Percentiles rank a stretch among this genome's conserved stretches.
Evolutionary conservation across 306 rosid species (phyloP).

Genomic region (Arachis hypogaea): DNA sequence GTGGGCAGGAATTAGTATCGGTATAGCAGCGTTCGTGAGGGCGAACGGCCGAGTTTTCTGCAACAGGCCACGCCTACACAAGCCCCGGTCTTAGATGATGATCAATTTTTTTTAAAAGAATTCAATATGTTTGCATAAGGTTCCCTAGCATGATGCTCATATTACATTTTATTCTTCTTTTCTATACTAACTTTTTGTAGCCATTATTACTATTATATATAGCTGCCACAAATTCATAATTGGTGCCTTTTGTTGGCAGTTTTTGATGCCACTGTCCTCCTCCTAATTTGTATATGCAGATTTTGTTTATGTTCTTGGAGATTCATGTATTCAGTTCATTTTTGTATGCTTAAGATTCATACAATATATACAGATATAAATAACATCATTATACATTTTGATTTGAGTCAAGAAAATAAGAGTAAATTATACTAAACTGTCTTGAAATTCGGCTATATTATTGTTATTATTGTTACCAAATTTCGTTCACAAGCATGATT

Average conservation of each 20-base stretch:
- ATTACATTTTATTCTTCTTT: background rate
- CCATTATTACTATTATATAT: background rate
- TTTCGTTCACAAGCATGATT: too few species aligned
- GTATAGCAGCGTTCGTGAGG: constrained; percentile 71
- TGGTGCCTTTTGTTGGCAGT: too few species aligned
- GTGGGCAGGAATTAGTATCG: constrained; percentile 80
- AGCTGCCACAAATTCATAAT: constrained; percentile 21
- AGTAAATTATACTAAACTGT: background rate
- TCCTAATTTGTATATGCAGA: too few species aligned
- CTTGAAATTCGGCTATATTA: too few species aligned
- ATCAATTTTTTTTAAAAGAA: constrained; percentile 26
- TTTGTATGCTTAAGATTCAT: constrained; percentile 10
- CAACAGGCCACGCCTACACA: constrained; percentile 78
- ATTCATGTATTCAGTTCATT: constrained; percentile 14
- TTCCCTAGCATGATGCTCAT: constrained; percentile 32
- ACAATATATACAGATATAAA: background rate
- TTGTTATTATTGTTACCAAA: too few species aligned
- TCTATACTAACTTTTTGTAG: constrained; percentile 38
- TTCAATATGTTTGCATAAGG: constrained; percentile 26
- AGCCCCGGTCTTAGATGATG: constrained; percentile 46
- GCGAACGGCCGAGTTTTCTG: constrained; percentile 85
- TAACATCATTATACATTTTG: background rate
- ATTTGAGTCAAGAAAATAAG: background rate
- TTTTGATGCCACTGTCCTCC: too few species aligned
- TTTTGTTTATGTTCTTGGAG: background rate